Evolutionary conservation across 176 grass and related monocot genomes (phyloP).

Genomic region (Chrysopogon serrulatus): DNA sequence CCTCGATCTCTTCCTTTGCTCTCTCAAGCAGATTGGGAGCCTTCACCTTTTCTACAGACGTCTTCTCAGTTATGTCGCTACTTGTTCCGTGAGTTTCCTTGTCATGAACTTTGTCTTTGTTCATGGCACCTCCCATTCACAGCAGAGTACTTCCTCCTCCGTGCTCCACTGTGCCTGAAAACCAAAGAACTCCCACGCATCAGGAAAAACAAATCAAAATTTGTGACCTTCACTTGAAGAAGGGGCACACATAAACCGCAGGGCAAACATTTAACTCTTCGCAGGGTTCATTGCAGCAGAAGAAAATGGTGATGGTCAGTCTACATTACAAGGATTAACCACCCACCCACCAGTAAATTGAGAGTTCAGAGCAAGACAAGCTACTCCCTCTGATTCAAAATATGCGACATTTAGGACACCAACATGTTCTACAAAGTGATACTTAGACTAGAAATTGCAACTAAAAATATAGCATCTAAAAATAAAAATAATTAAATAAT

Average conservation of each 20-base stretch:
- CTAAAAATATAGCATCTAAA: background rate
- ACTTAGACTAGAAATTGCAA: background rate
- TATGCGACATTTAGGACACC: background rate
- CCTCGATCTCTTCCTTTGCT: slow-evolving; percentile 81
- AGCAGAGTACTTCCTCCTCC: background rate
- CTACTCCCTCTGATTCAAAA: background rate
- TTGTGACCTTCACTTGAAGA: background rate
- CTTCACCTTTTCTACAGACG: slow-evolving; percentile 51
- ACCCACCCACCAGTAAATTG: background rate
- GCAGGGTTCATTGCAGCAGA: background rate
- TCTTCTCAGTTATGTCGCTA: slow-evolving; percentile 39
- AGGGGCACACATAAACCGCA: background rate
- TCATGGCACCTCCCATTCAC: background rate
- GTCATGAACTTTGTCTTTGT: slow-evolving; percentile 37
- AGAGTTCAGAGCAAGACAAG: background rate
- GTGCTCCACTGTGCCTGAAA: background rate
- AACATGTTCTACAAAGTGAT: background rate
- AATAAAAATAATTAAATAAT: background rate
- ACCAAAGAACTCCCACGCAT: background rate
- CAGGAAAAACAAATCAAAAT: background rate
- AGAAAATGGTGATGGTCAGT: background rate
- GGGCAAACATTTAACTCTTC: background rate
- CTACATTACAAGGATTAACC: background rate
- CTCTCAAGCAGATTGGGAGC: slow-evolving; percentile 62
- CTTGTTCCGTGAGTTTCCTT: slow-evolving; percentile 72